Evolutionary conservation across 345 rosid genomes (phyloP).

Genomic region (Microcos paniculata): DNA sequence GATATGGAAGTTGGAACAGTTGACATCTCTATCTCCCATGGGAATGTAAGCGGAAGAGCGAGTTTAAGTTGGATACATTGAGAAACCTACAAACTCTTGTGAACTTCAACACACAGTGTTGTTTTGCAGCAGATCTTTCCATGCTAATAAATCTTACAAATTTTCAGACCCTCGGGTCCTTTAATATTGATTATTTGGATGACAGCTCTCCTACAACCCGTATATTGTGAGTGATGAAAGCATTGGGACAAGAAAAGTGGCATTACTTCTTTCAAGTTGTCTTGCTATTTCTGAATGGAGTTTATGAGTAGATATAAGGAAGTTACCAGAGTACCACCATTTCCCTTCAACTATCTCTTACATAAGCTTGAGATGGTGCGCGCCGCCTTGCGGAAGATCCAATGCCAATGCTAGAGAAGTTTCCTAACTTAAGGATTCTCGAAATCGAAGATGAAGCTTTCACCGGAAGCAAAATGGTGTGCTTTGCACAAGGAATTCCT

Average conservation of each 20-base stretch:
- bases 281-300: too few relatives aligned
- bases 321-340: constrained; percentile 18
- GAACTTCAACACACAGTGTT: neutral
- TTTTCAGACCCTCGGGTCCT: neutral
- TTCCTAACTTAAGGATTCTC: constrained; percentile 29
- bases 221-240: too few relatives aligned
- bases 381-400: constrained; percentile 31
- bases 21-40: constrained; percentile 14
- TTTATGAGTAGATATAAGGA: neutral
- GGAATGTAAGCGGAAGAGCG: neutral
- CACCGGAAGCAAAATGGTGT: constrained; percentile 27
- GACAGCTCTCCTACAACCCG: neutral
- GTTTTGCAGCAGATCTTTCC: neutral
- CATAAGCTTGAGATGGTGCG: constrained; percentile 13
- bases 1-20: constrained; percentile 5
- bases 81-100: neutral
- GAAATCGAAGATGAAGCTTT: constrained; percentile 12
- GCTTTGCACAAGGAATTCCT: constrained; percentile 26
- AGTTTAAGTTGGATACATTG: neutral
- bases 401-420: constrained; percentile 40
- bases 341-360: constrained; percentile 32
- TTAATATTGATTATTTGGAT: neutral
- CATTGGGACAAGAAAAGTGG: neutral
- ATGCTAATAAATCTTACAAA: neutral
- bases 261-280: too few relatives aligned